These are phyloP conservation scores for Plectranthus barbatus DNA, from an alignment of 257 asterid genomes.

Conservation along the genomic window DNA sequence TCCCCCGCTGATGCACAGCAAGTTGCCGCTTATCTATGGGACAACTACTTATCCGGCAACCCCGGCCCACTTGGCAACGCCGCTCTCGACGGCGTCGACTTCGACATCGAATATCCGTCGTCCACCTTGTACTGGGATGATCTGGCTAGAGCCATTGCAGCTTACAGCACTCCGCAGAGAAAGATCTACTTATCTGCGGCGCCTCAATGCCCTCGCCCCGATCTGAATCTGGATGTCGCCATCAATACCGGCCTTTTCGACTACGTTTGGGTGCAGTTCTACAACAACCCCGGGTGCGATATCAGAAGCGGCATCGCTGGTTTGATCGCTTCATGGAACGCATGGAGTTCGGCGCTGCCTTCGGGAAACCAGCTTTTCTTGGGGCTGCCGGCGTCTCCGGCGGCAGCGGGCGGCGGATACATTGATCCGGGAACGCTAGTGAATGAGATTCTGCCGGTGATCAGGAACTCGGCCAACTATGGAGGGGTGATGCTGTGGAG, in stretches of 20 bases:
- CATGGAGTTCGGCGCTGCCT: slow-evolving; percentile 17
- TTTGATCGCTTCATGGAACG: slow-evolving; percentile 32
- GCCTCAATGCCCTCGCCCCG: slow-evolving; percentile 43
- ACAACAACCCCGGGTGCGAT: slow-evolving; percentile 42
- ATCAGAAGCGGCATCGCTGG: slow-evolving; percentile 11
- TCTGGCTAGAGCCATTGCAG: slow-evolving; percentile 24
- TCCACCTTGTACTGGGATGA: slow-evolving; percentile 34
- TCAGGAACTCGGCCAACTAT: slow-evolving; percentile 33
- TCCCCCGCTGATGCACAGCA: slow-evolving; percentile 28
- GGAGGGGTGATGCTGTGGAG: slow-evolving; percentile 66
- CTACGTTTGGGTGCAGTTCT: no score
- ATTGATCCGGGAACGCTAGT: slow-evolving; percentile 31
- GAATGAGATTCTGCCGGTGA: slow-evolving; percentile 34
- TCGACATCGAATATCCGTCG: slow-evolving; percentile 26
- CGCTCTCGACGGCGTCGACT: slow-evolving; percentile 43
- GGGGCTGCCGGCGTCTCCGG: slow-evolving; percentile 48
- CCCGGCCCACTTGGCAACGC: slow-evolving; percentile 40
- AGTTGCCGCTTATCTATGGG: slow-evolving; percentile 38
- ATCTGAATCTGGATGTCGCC: slow-evolving; percentile 24
- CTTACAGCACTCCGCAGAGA: slow-evolving; percentile 13
- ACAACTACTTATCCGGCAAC: slow-evolving; percentile 32
- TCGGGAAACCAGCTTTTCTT: slow-evolving; percentile 28
- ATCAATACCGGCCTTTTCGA: slow-evolving; percentile 42
- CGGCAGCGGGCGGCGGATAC: slow-evolving; percentile 32
- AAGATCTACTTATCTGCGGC: slow-evolving; percentile 49